Evolutionary conservation across 306 rosid genomes (phyloP).

Genomic region (Echinosophora koreensis): DNA sequence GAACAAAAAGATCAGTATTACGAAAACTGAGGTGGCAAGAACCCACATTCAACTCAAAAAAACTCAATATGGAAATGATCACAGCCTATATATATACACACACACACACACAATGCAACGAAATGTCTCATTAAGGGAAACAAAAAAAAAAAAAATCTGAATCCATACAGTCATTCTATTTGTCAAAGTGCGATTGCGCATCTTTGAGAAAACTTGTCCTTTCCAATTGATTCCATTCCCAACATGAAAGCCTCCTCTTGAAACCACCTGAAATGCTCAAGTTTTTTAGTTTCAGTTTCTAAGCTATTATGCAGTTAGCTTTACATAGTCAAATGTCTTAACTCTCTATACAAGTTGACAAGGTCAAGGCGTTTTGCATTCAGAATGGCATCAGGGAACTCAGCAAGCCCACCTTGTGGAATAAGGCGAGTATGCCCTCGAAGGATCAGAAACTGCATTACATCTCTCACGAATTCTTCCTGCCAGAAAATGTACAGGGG

Average conservation of each 20-base stretch:
- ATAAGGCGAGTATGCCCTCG: constrained; percentile 91
- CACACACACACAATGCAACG: constrained; percentile 12
- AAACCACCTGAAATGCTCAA: constrained; percentile 75
- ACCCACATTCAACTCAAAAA: too few relatives aligned
- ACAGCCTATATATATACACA: constrained; percentile 14
- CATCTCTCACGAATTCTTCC: constrained; percentile 96
- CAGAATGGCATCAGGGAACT: constrained; percentile 95
- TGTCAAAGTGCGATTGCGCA: constrained; percentile 93
- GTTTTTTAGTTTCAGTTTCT: constrained; percentile 29
- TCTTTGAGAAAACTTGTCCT: constrained; percentile 98
- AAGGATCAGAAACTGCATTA: constrained; percentile 90
- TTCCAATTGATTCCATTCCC: constrained; percentile 99
- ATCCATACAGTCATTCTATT: constrained; percentile 94
- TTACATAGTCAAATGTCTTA: constrained; percentile 38
- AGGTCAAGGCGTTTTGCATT: constrained; percentile 98
- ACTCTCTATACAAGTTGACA: constrained; percentile 96
- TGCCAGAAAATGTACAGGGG: constrained; percentile 40
- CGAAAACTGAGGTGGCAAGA: background rate
- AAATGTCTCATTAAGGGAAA: constrained; percentile 10
- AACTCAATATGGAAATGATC: background rate
- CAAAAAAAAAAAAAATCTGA: constrained; percentile 7
- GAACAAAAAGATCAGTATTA: background rate
- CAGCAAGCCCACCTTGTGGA: constrained; percentile 90
- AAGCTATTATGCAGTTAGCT: constrained; percentile 28
- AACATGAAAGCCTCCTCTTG: constrained; percentile 98